Percentiles rank a stretch among this genome's conserved stretches.
phyloP scores from a whole-genome alignment of 2,329 filamentous ascomycete species.

The Penicillium griseofulvum region DNA sequence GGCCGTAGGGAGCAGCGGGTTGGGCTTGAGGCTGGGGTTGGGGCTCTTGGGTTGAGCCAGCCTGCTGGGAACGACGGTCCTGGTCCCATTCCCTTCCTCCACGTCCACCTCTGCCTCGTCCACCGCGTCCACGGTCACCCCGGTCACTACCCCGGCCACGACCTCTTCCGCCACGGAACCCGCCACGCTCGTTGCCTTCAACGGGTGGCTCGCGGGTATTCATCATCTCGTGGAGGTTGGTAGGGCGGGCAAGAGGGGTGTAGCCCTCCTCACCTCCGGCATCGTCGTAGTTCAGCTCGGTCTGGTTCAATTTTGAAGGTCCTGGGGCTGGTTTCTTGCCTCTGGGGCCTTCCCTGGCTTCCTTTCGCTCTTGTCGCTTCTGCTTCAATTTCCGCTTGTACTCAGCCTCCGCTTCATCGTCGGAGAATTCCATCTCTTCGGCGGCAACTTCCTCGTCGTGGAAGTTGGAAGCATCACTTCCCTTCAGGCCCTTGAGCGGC shows the following conservation, averaged over 20 bases:
- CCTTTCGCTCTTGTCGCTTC: constrained; percentile 58
- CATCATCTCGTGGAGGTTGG: constrained; percentile 58
- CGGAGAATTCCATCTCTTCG: constrained; percentile 91
- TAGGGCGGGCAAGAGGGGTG: constrained; percentile 66
- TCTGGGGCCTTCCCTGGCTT: constrained; percentile 45
- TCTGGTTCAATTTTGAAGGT: constrained; percentile 40
- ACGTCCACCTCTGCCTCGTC: constrained; percentile 35
- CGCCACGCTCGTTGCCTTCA: constrained; percentile 35
- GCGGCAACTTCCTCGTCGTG: constrained; percentile 86
- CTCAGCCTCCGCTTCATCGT: constrained; percentile 90
- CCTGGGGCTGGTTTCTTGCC: constrained; percentile 36
- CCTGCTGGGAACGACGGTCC: constrained; percentile 29
- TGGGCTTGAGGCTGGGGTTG: constrained; percentile 25
- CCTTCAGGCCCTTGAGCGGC: constrained; percentile 73
- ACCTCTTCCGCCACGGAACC: constrained; percentile 49
- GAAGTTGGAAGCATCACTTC: constrained; percentile 90
- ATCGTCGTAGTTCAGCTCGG: constrained; percentile 65
- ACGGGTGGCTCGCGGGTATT: constrained; percentile 37
- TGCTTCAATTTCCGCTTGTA: constrained; percentile 69
- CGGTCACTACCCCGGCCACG: constrained; percentile 47
- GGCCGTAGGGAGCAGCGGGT: constrained; percentile 19
- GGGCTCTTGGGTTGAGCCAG: constrained; percentile 13
- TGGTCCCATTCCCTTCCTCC: constrained; percentile 31
- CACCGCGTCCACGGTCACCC: constrained; percentile 40
- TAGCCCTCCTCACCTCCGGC: constrained; percentile 57